phyloP scores from a whole-genome alignment of 2,329 filamentous ascomycete species.

The Saccharata proteae region DNA sequence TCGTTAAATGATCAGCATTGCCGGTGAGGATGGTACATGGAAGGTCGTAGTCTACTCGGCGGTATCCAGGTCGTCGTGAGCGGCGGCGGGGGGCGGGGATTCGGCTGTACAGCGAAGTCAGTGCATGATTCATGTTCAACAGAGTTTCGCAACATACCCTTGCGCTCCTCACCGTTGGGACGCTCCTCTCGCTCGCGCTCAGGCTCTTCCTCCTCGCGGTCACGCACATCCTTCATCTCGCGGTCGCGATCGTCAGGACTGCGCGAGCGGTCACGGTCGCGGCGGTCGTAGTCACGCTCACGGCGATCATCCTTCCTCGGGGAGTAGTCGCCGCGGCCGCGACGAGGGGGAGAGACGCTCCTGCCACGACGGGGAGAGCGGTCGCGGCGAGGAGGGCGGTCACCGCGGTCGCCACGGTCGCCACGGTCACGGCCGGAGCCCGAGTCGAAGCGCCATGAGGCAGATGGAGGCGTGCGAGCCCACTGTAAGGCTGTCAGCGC shows the following conservation, averaged over 20 bases:
- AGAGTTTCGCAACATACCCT: slow-evolving; percentile 46
- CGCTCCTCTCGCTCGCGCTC: slow-evolving; percentile 61
- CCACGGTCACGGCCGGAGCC: slow-evolving; percentile 65
- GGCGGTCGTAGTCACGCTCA: slow-evolving; percentile 57
- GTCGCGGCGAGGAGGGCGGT: slow-evolving; percentile 58
- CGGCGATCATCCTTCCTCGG: slow-evolving; percentile 81
- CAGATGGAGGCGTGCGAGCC: slow-evolving; percentile 94
- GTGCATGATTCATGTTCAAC: slow-evolving; percentile 16
- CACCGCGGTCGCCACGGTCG: too few species aligned
- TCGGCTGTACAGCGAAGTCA: slow-evolving; percentile 42
- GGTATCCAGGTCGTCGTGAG: slow-evolving; percentile 90
- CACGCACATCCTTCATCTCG: slow-evolving; percentile 40
- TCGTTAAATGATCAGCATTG: too few species aligned
- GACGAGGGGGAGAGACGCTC: slow-evolving; percentile 41
- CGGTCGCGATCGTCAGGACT: slow-evolving; percentile 51
- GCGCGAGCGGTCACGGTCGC: slow-evolving; percentile 64
- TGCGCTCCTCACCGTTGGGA: slow-evolving; percentile 78
- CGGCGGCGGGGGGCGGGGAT: slow-evolving; percentile 66
- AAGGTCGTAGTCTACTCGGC: too few species aligned
- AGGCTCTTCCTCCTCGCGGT: slow-evolving; percentile 41
- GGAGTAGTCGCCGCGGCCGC: slow-evolving; percentile 58
- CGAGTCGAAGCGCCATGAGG: slow-evolving; percentile 96
- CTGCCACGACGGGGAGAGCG: slow-evolving; percentile 40
- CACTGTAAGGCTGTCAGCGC: slow-evolving; percentile 48
- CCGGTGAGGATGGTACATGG: too few species aligned